Percentiles rank a stretch among this genome's conserved stretches.
Conservation (phyloP, 2,329 filamentous ascomycete species). For the Capronia americana region DNA sequence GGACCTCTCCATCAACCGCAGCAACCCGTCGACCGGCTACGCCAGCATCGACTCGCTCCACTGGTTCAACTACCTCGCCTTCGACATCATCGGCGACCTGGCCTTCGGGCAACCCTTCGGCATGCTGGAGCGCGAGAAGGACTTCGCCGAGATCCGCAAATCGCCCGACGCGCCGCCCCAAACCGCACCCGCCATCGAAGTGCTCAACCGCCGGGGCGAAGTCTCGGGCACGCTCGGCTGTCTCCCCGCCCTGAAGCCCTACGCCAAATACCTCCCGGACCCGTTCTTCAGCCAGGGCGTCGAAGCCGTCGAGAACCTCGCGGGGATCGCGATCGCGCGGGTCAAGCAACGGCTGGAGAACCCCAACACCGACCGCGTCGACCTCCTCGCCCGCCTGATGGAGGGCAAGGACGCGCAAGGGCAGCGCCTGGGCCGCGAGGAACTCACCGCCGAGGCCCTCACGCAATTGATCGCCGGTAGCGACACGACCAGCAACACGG, state of each 20-base stretch:
- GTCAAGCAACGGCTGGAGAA: conserved; percentile 72
- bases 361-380: conserved; percentile 70
- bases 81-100: conserved; percentile 65
- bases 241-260: conserved; percentile 76
- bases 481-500: conserved; percentile 73
- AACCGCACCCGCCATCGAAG: conserved; percentile 81
- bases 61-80: conserved; percentile 77
- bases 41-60: conserved; percentile 74
- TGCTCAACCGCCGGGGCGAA: conserved; percentile 85
- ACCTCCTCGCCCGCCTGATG: conserved; percentile 83
- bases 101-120: conserved; percentile 81
- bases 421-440: conserved; percentile 74
- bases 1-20: conserved; percentile 57
- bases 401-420: conserved; percentile 83
- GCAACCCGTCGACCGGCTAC: conserved; percentile 57
- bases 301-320: conserved; percentile 76
- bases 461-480: conserved; percentile 82
- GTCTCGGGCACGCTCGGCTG: conserved; percentile 82
- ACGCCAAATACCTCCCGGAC: conserved; percentile 79
- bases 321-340: conserved; percentile 84
- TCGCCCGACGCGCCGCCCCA: conserved; percentile 66
- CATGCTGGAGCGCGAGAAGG: conserved; percentile 78
- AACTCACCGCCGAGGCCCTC: conserved; percentile 85
- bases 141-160: conserved; percentile 75
- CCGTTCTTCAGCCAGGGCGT: conserved; percentile 80